These are phyloP conservation scores for Sphenostylis stenocarpa DNA, from an alignment of 306 rosid genomes.

Conservation along the genomic window DNA sequence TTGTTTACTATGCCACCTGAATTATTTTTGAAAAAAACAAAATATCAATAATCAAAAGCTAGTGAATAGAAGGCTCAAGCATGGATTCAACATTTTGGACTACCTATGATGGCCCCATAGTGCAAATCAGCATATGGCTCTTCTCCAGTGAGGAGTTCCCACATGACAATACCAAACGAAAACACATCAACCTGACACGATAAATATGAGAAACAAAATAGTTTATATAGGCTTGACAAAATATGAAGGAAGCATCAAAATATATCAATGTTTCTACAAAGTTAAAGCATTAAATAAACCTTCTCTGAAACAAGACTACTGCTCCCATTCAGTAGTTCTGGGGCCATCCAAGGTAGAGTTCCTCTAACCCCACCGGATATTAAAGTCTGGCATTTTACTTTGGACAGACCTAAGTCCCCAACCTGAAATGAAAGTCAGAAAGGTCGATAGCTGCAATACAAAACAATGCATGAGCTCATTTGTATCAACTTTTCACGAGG, in stretches of 20 bases:
- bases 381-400: conserved; percentile 87
- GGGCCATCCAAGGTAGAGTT: conserved; percentile 99
- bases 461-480: not conserved
- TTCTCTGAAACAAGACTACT: conserved; percentile 94
- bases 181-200: conserved; percentile 79
- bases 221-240: conserved; percentile 8
- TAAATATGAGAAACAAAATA: conserved; percentile 3
- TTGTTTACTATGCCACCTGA: conserved; percentile 94
- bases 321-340: conserved; percentile 93
- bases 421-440: conserved; percentile 52
- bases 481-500: not conserved
- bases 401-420: conserved; percentile 94
- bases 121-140: conserved; percentile 92
- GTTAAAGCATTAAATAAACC: conserved; percentile 53
- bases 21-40: conserved; percentile 19
- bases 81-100: not conserved
- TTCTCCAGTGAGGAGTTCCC: conserved; percentile 96
- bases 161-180: conserved; percentile 82
- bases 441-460: conserved; percentile 23
- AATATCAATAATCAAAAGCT: conserved; percentile 23
- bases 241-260: conserved; percentile 6
- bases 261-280: not conserved
- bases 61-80: not conserved
- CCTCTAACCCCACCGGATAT: conserved; percentile 96
- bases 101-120: conserved; percentile 95